Percentiles rank a stretch among this genome's conserved stretches.
phyloP scores from a whole-genome alignment of 1,284 basidiomycete genomes.

The Ustilago cynodontis region DNA sequence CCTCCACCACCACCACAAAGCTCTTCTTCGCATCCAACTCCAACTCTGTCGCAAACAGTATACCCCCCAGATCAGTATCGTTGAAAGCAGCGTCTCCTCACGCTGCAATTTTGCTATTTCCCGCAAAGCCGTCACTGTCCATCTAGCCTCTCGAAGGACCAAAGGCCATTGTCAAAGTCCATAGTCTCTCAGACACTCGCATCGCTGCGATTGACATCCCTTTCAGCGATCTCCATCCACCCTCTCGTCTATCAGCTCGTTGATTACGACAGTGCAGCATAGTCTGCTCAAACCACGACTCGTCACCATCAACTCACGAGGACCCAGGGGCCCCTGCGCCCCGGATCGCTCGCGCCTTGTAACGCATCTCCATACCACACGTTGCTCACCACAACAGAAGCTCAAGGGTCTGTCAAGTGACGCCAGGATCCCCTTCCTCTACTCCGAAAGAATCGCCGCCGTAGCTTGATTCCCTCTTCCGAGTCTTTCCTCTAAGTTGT shows the following conservation, averaged over 20 bases:
- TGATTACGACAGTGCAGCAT: constrained; percentile 20
- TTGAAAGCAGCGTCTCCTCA: neutral
- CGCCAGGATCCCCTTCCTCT: neutral
- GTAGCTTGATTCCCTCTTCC: neutral
- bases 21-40: neutral
- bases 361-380: neutral
- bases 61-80: neutral
- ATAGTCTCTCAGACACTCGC: neutral
- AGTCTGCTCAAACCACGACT: constrained; percentile 24
- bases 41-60: neutral
- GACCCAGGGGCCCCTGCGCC: constrained; percentile 53
- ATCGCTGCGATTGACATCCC: neutral
- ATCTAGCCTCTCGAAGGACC: neutral
- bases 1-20: neutral
- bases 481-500: neutral
- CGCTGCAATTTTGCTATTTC: neutral
- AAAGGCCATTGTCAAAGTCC: neutral
- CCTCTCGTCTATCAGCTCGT: neutral
- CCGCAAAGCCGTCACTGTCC: neutral
- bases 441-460: neutral
- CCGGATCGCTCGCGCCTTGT: constrained; percentile 40
- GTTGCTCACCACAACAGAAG: neutral
- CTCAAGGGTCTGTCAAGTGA: neutral
- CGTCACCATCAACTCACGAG: constrained; percentile 23
- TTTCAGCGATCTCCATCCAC: neutral